phyloP scores from a whole-genome alignment of 768 basidiomycete genomes.

The Leccinum subgranulosum region DNA sequence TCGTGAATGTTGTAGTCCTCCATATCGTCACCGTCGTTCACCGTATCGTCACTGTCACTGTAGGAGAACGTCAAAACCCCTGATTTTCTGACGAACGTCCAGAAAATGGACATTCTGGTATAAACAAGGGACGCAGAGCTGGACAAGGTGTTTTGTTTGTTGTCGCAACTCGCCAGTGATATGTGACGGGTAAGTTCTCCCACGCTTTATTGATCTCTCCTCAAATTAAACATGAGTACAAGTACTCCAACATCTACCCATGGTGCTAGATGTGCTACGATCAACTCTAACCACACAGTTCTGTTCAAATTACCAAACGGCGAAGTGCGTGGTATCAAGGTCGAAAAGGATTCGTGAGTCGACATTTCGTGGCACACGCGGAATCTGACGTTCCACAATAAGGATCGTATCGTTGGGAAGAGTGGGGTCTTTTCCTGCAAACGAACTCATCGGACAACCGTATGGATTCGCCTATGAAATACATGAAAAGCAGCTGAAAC shows the following conservation, averaged over 20 bases:
- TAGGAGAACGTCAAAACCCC: no score
- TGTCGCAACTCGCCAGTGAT: no score
- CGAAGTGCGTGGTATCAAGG: constrained; percentile 69
- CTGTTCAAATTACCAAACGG: constrained; percentile 78
- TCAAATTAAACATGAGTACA: constrained; percentile 14
- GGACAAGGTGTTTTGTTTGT: no score
- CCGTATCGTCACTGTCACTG: no score
- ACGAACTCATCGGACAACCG: constrained; percentile 75
- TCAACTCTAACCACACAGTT: constrained; percentile 73
- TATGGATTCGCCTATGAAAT: constrained; percentile 93
- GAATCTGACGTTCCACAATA: constrained; percentile 6
- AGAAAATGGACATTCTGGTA: no score
- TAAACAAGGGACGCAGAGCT: no score
- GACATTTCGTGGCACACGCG: neutral
- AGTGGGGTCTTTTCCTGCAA: constrained; percentile 77
- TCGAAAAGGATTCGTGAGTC: constrained; percentile 69
- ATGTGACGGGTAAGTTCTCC: neutral
- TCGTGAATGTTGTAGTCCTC: no score
- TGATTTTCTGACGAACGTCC: no score
- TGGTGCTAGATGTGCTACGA: constrained; percentile 30
- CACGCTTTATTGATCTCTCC: neutral
- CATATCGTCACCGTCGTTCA: no score
- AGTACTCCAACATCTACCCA: constrained; percentile 1
- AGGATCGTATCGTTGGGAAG: constrained; percentile 79
- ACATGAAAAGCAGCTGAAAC: constrained; percentile 60